Conservation (phyloP, 129 eudicot genomes). For the Pulicaria dysenterica region DNA sequence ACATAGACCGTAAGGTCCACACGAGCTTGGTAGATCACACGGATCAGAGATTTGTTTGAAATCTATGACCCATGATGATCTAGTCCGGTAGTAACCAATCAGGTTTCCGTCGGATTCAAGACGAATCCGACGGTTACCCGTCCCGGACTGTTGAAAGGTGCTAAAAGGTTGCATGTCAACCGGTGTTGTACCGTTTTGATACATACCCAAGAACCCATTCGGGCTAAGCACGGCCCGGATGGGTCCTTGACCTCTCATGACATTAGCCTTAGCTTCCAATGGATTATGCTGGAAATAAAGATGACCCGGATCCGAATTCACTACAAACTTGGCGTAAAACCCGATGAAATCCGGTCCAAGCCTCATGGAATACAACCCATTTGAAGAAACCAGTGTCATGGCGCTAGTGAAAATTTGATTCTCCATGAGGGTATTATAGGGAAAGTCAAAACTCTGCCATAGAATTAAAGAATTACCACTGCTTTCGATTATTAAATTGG, state of each 20-base stretch:
- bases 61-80: slow-evolving; percentile 70
- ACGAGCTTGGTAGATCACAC: slow-evolving; percentile 78
- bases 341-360: slow-evolving; percentile 77
- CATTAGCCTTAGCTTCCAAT: slow-evolving; percentile 60
- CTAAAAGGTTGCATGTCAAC: slow-evolving; percentile 75
- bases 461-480: slow-evolving; percentile 14
- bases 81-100: slow-evolving; percentile 79
- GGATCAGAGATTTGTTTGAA: slow-evolving; percentile 55
- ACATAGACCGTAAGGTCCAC: slow-evolving; percentile 85
- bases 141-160: slow-evolving; percentile 67
- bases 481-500: slow-evolving; percentile 52
- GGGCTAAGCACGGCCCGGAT: slow-evolving; percentile 48
- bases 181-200: slow-evolving; percentile 65
- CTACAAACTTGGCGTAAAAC: slow-evolving; percentile 48
- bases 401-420: slow-evolving; percentile 76
- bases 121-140: slow-evolving; percentile 63
- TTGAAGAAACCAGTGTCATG: slow-evolving; percentile 75
- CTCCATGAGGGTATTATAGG: slow-evolving; percentile 87
- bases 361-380: slow-evolving; percentile 79
- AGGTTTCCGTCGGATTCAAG: slow-evolving; percentile 83
- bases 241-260: slow-evolving; percentile 56
- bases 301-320: slow-evolving; percentile 39
- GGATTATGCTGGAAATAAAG: slow-evolving; percentile 68
- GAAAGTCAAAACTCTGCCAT: slow-evolving; percentile 88
- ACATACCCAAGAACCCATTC: slow-evolving; percentile 82